phyloP scores from a whole-genome alignment of 345 rosid species.

The Euphorbia tirucalli region DNA sequence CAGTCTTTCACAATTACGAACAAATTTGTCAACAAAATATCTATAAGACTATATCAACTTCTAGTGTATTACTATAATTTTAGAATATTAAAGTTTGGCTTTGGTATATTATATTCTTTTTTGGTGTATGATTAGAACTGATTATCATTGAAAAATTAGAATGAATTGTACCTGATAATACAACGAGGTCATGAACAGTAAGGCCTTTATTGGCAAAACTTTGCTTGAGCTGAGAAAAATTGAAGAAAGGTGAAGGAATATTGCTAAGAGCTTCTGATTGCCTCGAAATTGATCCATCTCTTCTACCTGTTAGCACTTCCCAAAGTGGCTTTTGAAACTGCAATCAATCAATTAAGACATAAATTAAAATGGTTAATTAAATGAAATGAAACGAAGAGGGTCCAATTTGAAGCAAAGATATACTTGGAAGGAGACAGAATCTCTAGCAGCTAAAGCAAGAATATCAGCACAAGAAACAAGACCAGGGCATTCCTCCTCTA shows the following conservation, averaged over 20 bases:
- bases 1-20: too few species aligned
- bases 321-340: constrained; percentile 47
- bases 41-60: too few species aligned
- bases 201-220: constrained; percentile 42
- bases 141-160: too few species aligned
- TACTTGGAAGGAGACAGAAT: constrained; percentile 52
- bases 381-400: too few species aligned
- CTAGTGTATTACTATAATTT: too few species aligned
- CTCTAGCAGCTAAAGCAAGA: constrained; percentile 53
- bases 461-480: constrained; percentile 70
- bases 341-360: constrained; percentile 2
- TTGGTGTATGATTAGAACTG: too few species aligned
- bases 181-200: constrained; percentile 59
- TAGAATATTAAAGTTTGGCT: too few species aligned
- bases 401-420: too few species aligned
- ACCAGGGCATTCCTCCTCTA: constrained; percentile 57
- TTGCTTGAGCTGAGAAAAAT: constrained; percentile 42
- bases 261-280: constrained; percentile 35
- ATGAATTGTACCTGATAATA: constrained; percentile 74
- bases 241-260: constrained; percentile 54
- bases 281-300: constrained; percentile 57
- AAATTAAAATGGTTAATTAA: too few species aligned
- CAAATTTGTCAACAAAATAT: too few species aligned
- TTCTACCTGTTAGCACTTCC: constrained; percentile 71
- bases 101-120: too few species aligned